phyloP scores from a whole-genome alignment of 495 filamentous ascomycete genomes.

The Daldinia decipiens region DNA sequence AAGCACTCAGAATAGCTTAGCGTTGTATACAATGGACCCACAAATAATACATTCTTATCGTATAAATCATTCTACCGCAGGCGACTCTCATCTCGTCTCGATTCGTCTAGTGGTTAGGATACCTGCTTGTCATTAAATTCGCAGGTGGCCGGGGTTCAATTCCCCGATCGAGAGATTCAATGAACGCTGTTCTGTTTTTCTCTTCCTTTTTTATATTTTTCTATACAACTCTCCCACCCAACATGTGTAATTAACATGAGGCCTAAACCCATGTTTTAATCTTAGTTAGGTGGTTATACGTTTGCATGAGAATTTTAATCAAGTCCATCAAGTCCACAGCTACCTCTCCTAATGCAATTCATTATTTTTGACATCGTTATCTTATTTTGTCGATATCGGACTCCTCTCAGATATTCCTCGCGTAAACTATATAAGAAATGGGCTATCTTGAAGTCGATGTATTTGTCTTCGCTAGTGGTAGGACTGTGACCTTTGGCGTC shows the following conservation, averaged over 20 bases:
- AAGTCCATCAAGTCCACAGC: too few relatives aligned
- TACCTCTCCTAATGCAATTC: too few relatives aligned
- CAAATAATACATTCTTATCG: background rate
- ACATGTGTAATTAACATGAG: too few relatives aligned
- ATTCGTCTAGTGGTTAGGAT: constrained; percentile 43
- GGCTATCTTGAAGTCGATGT: background rate
- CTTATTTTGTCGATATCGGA: too few relatives aligned
- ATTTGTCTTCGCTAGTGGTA: background rate
- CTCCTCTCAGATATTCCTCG: too few relatives aligned
- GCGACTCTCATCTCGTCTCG: constrained; percentile 12
- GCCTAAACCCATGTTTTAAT: too few relatives aligned
- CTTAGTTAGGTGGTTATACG: too few relatives aligned
- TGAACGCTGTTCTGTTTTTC: background rate
- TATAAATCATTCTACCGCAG: background rate
- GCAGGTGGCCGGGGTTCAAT: constrained; percentile 56
- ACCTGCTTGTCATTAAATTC: constrained; percentile 40
- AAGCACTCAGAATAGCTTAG: background rate
- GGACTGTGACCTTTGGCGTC: background rate
- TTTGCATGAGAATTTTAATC: too few relatives aligned
- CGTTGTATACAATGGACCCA: background rate
- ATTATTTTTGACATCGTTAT: too few relatives aligned
- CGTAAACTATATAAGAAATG: background rate
- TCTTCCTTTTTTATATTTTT: constrained; percentile 3
- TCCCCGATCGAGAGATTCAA: constrained; percentile 50
- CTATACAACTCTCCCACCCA: too few relatives aligned